Conservation (phyloP, 1,284 basidiomycete genomes). For the Cryptococcus neoformans region DNA sequence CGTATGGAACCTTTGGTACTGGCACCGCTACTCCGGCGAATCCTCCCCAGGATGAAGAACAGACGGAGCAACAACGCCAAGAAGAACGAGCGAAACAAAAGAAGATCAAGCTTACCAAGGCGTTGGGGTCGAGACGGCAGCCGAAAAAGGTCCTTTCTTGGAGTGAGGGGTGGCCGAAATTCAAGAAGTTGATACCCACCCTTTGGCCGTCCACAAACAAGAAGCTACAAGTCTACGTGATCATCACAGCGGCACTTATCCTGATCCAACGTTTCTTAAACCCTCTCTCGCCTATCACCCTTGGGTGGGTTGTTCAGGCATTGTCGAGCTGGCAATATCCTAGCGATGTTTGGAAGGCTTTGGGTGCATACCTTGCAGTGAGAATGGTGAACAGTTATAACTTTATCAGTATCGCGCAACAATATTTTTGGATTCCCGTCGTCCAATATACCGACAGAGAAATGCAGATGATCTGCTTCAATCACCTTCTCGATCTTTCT, state of each 20-base stretch:
- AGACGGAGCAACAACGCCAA: neutral
- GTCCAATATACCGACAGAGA: constrained; percentile 91
- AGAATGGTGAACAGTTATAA: constrained; percentile 27
- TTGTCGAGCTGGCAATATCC: constrained; percentile 18
- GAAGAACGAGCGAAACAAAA: neutral
- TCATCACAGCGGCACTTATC: constrained; percentile 28
- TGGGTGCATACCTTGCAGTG: constrained; percentile 30
- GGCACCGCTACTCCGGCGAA: constrained; percentile 17
- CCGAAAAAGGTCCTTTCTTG: constrained; percentile 28
- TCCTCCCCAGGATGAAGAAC: neutral
- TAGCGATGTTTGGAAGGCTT: constrained; percentile 28
- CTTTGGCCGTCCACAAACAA: constrained; percentile 43
- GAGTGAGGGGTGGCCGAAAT: constrained; percentile 28
- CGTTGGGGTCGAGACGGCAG: constrained; percentile 36
- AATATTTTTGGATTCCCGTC: constrained; percentile 95
- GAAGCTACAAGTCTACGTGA: constrained; percentile 33
- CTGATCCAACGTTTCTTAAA: constrained; percentile 28
- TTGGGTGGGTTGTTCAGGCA: constrained; percentile 33
- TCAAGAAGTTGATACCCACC: constrained; percentile 33
- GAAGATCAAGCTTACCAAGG: constrained; percentile 36
- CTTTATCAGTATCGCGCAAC: constrained; percentile 81
- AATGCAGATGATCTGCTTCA: constrained; percentile 88
- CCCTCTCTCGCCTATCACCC: constrained; percentile 29
- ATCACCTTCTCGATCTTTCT: constrained; percentile 85
- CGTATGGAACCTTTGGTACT: constrained; percentile 31